A percentile compares a stretch with the other conserved stretches of the same genome.
Conservation (phyloP, 768 basidiomycete species). For the Boletus pseudo-olivaceus region DNA sequence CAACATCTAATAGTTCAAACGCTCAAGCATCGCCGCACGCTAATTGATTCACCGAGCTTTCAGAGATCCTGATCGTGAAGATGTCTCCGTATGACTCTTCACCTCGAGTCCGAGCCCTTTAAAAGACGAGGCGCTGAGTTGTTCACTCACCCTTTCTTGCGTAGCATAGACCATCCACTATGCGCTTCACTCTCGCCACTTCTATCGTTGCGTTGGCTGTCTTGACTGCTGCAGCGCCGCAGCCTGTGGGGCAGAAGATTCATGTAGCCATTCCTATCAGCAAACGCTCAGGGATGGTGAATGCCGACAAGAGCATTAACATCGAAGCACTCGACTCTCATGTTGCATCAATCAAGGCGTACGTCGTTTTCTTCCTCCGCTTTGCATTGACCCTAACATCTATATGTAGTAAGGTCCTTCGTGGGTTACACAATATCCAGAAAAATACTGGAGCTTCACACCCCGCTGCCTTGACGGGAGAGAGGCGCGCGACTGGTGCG, state of each 20-base stretch:
- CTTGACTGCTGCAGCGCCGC: constrained; percentile 4
- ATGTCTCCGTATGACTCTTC: background rate
- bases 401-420: background rate
- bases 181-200: constrained; percentile 2
- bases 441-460: background rate
- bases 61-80: background rate
- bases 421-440: background rate
- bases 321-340: constrained; percentile 5
- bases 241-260: background rate
- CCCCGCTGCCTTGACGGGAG: background rate
- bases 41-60: no score
- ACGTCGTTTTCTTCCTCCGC: background rate
- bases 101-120: background rate
- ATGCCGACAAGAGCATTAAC: background rate
- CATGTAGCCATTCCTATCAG: constrained; percentile 1
- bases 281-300: constrained; percentile 2
- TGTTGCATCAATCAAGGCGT: background rate
- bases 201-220: constrained; percentile 1
- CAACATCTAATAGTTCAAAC: no score
- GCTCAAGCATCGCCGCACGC: no score
- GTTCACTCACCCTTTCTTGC: no score
- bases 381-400: background rate
- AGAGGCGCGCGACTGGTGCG: background rate
- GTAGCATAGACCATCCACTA: background rate
- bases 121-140: background rate